phyloP scores from a whole-genome alignment of 179 eudicot species.

The Drosera spatulata region DNA sequence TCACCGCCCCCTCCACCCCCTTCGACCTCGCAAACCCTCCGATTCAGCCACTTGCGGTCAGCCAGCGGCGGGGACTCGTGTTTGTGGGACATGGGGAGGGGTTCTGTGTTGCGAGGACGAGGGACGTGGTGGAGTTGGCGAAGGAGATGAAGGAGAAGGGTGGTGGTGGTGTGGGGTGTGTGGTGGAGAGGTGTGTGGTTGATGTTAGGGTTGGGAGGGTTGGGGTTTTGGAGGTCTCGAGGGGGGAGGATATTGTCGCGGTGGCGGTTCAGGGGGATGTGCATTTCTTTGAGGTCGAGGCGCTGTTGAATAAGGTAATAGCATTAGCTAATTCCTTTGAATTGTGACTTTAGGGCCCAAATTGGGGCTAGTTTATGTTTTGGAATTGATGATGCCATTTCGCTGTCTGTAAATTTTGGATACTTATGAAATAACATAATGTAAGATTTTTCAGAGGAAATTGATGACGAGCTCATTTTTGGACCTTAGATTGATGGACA shows the following conservation, averaged over 20 bases:
- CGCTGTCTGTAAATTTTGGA: too few relatives aligned
- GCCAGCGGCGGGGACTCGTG: slow-evolving; percentile 41
- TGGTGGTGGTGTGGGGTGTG: slow-evolving; percentile 17
- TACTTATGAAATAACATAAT: too few relatives aligned
- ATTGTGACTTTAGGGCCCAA: too few relatives aligned
- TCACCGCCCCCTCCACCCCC: slow-evolving; percentile 19
- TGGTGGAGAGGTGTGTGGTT: slow-evolving; percentile 50
- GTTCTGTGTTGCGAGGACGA: slow-evolving; percentile 70
- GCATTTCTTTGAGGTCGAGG: slow-evolving; percentile 49
- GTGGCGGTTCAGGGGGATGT: slow-evolving; percentile 42
- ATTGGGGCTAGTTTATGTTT: too few relatives aligned
- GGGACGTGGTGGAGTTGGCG: slow-evolving; percentile 47
- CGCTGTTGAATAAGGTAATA: slow-evolving; percentile 60
- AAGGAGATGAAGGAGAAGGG: slow-evolving; percentile 40
- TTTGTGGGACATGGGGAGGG: slow-evolving; percentile 64
- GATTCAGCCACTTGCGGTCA: slow-evolving; percentile 41
- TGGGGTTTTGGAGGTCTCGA: slow-evolving; percentile 55
- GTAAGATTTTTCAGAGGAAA: too few relatives aligned
- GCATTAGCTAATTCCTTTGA: too few relatives aligned
- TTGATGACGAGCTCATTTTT: too few relatives aligned
- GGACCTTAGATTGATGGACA: too few relatives aligned
- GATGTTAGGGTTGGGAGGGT: slow-evolving; percentile 69
- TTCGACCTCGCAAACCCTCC: slow-evolving; percentile 42
- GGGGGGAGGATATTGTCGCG: slow-evolving; percentile 58
- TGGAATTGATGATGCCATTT: too few relatives aligned